These are phyloP conservation scores for Trypanosomatidae sp. DNA, from an alignment of 208 protist genomes.

Conservation along the genomic window DNA sequence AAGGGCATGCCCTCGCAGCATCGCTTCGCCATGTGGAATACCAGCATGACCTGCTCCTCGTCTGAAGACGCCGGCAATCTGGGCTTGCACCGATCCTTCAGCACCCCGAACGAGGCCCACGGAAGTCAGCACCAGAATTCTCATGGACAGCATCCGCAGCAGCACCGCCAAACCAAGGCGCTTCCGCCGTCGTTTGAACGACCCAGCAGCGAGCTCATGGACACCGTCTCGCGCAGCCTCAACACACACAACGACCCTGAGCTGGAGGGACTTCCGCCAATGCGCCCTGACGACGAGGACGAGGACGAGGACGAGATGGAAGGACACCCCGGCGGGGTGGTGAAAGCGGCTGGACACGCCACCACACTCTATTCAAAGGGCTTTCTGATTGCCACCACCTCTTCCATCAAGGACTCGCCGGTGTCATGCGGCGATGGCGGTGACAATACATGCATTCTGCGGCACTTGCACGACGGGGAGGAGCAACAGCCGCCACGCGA, in stretches of 20 bases:
- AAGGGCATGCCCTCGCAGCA: background rate
- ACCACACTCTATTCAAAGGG: constrained; percentile 24
- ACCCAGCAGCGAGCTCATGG: constrained; percentile 18
- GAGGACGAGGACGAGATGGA: constrained; percentile 1
- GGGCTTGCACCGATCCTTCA: background rate
- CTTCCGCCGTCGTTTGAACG: constrained; percentile 2
- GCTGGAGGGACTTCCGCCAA: constrained; percentile 28
- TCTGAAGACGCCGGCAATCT: constrained; percentile 4
- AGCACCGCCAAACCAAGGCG: background rate
- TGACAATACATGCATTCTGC: background rate
- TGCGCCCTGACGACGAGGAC: constrained; percentile 6
- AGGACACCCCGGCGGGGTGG: background rate
- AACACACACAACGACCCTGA: constrained; percentile 36
- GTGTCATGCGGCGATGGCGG: background rate
- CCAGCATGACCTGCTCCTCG: constrained; percentile 24
- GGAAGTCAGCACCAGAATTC: background rate
- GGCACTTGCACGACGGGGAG: constrained; percentile 13
- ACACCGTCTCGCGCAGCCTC: constrained; percentile 30
- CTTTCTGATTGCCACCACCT: constrained; percentile 17
- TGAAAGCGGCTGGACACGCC: background rate
- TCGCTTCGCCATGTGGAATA: constrained; percentile 9
- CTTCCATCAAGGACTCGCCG: constrained; percentile 2
- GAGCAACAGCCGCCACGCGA: constrained; percentile 8
- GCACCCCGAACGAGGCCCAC: background rate
- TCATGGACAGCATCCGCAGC: constrained; percentile 1